Base-by-base conservation (phyloP, 148 eudicot genomes). In the Heliamphora exappendiculata region DNA sequence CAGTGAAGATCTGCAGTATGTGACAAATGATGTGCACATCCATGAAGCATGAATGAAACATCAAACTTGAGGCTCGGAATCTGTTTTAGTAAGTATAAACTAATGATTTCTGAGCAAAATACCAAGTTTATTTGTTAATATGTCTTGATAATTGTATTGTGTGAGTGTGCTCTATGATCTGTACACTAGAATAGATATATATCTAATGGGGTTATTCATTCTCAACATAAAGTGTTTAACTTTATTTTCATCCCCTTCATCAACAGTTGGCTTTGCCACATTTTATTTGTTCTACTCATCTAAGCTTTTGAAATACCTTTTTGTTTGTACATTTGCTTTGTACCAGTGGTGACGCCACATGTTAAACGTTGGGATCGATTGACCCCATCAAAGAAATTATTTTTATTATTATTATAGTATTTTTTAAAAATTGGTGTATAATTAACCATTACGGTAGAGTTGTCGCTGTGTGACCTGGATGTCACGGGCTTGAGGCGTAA, bases 261-360 rank as follows among this genome's bases (percentile, higher is more conserved):
- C 58, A 51, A 37, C 24, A 41, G 37, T 74, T 67, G 13, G 53
- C 76, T 58, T 74, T 66, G 70, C 45, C 17, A 73, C 44, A 20
- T 22, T 31, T 24, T 59, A 31, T 53, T 73, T 41, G 45, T 22
- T 34, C 22, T 10, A 20, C 4, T 20, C 1, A n/a, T 2, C 36
- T 68, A 14, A 17, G 19, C 54, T 68, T 42, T 45, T 42, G 34
- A 4, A 16, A 22, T 24, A 22, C 53, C 20, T 68, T 28, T 24
- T 22, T 68, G 51, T 36, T 62, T 33, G 19, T 64, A 17, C 44
- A 33, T 64, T 33, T 17, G 31, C 64, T 31, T 63, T 31, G 9
- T 63, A 4, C 19, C 1, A 0, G 20, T 20, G 26, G 14, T 7
- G 3, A 0, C 19, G n/a, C n/a, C n/a, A n/a, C n/a, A n/a, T n/a